phyloP scores from a whole-genome alignment of 2,329 filamentous ascomycete species.

The Akanthomyces dipterigenus region DNA sequence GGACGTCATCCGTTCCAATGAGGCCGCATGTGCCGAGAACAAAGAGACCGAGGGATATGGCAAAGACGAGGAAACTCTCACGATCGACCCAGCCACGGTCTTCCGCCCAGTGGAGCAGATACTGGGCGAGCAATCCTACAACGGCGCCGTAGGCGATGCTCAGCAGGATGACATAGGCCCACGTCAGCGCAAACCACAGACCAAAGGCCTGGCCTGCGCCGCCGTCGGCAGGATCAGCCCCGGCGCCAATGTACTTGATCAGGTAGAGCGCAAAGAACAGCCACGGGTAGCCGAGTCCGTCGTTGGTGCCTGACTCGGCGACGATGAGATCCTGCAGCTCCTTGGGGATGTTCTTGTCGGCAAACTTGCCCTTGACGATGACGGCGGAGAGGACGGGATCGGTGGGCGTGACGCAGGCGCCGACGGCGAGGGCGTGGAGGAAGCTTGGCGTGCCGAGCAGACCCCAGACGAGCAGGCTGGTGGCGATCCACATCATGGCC shows the following conservation, averaged over 20 bases:
- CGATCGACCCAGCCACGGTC: constrained; percentile 74
- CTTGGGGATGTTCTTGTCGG: constrained; percentile 80
- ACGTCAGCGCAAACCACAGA: constrained; percentile 79
- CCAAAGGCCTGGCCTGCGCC: constrained; percentile 55
- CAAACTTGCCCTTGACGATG: constrained; percentile 90
- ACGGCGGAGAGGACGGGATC: constrained; percentile 83
- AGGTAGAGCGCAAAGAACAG: constrained; percentile 79
- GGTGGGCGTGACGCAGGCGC: constrained; percentile 84
- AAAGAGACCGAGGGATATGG: constrained; percentile 78
- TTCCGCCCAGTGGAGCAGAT: constrained; percentile 78
- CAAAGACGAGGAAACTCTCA: constrained; percentile 83
- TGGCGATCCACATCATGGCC: constrained; percentile 78
- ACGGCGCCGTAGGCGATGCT: constrained; percentile 70
- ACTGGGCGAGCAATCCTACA: constrained; percentile 76
- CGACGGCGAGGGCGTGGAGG: constrained; percentile 72
- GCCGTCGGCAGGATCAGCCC: constrained; percentile 52
- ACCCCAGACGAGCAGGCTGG: constrained; percentile 71
- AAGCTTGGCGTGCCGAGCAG: constrained; percentile 66
- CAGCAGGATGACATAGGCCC: constrained; percentile 74
- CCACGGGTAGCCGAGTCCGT: constrained; percentile 84
- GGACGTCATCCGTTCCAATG: constrained; percentile 80
- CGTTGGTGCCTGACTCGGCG: constrained; percentile 81
- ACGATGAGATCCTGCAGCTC: constrained; percentile 74
- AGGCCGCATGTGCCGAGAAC: constrained; percentile 81
- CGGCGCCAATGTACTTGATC: constrained; percentile 64